Evolutionary conservation across 1,139 yeast species (phyloP).

Genomic region (Maudiozyma humilis): DNA sequence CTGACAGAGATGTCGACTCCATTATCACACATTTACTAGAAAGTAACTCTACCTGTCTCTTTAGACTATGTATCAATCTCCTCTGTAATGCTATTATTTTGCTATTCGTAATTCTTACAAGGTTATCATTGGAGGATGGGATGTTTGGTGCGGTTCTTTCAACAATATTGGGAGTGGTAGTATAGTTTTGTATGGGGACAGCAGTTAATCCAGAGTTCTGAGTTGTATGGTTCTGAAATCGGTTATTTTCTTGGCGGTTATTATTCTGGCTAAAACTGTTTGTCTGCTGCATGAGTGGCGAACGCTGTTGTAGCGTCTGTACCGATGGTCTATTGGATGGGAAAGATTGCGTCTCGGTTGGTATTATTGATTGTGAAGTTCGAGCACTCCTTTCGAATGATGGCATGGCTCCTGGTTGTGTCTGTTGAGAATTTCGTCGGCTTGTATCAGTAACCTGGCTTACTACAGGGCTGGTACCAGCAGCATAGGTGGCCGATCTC

Average conservation of each 20-base stretch:
- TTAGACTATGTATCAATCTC: constrained; percentile 15
- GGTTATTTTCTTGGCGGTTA: too few species aligned
- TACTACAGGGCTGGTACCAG: neutral
- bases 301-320: neutral
- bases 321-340: neutral
- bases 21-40: constrained; percentile 24
- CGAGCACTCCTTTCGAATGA: neutral
- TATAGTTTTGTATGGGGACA: too few species aligned
- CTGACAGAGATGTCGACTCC: constrained; percentile 31
- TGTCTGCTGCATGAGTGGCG: too few species aligned
- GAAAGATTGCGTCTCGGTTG: neutral
- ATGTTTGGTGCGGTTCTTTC: neutral
- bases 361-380: neutral
- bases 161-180: too few species aligned
- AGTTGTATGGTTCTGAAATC: too few species aligned
- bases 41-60: constrained; percentile 16
- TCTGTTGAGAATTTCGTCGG: neutral
- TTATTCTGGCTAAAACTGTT: too few species aligned
- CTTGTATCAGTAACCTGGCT: neutral
- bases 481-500: neutral
- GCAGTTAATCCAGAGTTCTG: too few species aligned
- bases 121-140: neutral
- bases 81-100: constrained; percentile 13
- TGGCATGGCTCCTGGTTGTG: neutral
- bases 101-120: neutral